These are phyloP conservation scores for Kockiozyma suomiensis DNA, from an alignment of 805 yeast species.

Conservation along the genomic window DNA sequence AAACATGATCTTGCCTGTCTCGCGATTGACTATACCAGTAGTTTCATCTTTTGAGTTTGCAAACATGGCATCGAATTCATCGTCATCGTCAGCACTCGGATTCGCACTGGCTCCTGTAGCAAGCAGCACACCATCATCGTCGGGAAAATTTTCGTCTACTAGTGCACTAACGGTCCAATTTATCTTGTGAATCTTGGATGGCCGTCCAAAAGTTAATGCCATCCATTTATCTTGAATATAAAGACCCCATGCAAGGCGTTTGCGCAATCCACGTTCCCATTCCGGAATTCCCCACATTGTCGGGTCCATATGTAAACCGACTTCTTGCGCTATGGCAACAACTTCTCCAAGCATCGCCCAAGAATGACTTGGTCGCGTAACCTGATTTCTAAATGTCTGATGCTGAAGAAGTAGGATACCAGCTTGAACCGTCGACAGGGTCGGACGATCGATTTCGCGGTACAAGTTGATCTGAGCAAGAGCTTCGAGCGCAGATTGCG, in stretches of 20 bases:
- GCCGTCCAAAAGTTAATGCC: slow-evolving; percentile 76
- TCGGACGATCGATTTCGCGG: slow-evolving; percentile 40
- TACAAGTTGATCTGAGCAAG: slow-evolving; percentile 30
- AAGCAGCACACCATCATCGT: slow-evolving; percentile 20
- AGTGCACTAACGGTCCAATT: slow-evolving; percentile 81
- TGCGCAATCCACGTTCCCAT: slow-evolving; percentile 90
- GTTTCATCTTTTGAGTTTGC: slow-evolving; percentile 6
- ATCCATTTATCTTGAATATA: slow-evolving; percentile 92
- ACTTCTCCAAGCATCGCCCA: slow-evolving; percentile 71
- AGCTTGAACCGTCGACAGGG: slow-evolving; percentile 47
- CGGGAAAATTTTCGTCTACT: slow-evolving; percentile 45
- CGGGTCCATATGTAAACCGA: slow-evolving; percentile 90
- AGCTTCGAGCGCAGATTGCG: slow-evolving; percentile 33
- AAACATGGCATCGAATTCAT: slow-evolving; percentile 17
- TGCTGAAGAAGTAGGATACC: slow-evolving; percentile 51
- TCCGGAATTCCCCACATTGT: slow-evolving; percentile 88
- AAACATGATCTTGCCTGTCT: slow-evolving; percentile 39
- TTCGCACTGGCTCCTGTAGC: slow-evolving; percentile 14
- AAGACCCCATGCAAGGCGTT: slow-evolving; percentile 94
- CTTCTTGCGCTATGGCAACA: slow-evolving; percentile 83
- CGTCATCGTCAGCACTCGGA: slow-evolving; percentile 18
- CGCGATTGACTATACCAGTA: slow-evolving; percentile 33
- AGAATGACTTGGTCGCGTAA: slow-evolving; percentile 58
- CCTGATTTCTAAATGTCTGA: slow-evolving; percentile 40
- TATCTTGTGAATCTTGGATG: slow-evolving; percentile 73